These are phyloP conservation scores for Diversispora eburnea DNA, from an alignment of 192 early-diverging fungal species.

Conservation along the genomic window DNA sequence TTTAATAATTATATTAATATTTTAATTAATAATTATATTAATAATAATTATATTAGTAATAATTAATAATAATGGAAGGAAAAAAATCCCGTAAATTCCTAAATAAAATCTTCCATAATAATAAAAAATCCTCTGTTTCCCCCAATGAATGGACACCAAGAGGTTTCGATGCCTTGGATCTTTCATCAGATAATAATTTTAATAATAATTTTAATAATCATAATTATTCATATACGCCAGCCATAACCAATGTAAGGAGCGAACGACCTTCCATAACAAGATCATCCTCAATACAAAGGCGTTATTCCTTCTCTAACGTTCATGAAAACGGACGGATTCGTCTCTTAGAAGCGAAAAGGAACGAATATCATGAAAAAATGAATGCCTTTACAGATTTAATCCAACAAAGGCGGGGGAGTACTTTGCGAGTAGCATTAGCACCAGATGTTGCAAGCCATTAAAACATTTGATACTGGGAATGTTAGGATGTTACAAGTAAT, in stretches of 20 bases:
- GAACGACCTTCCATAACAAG: not conserved
- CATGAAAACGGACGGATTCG: constrained; percentile 18
- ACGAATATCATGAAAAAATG: constrained; percentile 36
- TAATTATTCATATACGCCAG: not conserved
- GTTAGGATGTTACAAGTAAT: too few species aligned
- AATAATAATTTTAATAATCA: not conserved
- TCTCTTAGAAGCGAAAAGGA: constrained; percentile 12
- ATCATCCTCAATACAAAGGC: constrained; percentile 3
- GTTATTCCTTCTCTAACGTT: constrained; percentile 19
- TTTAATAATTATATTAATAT: too few species aligned
- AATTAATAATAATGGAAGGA: too few species aligned
- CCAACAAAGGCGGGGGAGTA: constrained; percentile 38
- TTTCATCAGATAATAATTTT: not conserved
- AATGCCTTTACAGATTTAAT: constrained; percentile 43
- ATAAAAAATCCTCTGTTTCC: not conserved
- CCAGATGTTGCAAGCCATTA: too few species aligned
- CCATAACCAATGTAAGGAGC: not conserved
- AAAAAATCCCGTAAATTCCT: too few species aligned
- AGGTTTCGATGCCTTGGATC: not conserved
- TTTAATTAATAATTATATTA: too few species aligned
- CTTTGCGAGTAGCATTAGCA: constrained; percentile 6
- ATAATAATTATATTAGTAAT: too few species aligned
- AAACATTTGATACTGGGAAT: too few species aligned
- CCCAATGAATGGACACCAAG: constrained; percentile 13
- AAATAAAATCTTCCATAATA: too few species aligned